Percentiles rank a stretch among this genome's conserved stretches.
phyloP scores from a whole-genome alignment of 371 early-diverging fungal genomes.

The Mucor saturninus region DNA sequence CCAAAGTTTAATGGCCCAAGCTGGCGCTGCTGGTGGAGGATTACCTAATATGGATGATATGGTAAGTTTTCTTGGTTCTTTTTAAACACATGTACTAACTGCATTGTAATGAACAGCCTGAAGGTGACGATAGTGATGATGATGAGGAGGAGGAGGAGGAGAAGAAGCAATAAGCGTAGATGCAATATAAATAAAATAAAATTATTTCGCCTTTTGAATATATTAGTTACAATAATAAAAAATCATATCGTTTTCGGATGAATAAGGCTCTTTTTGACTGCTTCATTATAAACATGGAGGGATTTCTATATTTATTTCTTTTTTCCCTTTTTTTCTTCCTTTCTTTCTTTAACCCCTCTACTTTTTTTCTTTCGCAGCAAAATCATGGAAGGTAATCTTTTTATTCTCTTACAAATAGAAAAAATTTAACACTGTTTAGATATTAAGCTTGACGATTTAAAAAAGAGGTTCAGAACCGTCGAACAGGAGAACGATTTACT shows the following conservation, averaged over 20 bases:
- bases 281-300: conserved; percentile 4
- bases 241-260: conserved; percentile 3
- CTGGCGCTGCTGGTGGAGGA: conserved; percentile 44
- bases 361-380: neutral
- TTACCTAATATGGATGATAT: conserved; percentile 59
- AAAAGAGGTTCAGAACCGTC: conserved; percentile 61
- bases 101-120: conserved; percentile 24
- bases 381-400: conserved; percentile 14
- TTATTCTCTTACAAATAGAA: neutral
- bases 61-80: conserved; percentile 20
- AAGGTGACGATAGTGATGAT: conserved; percentile 45
- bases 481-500: conserved; percentile 61
- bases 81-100: conserved; percentile 11
- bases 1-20: conserved; percentile 46
- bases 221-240: neutral
- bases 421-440: neutral
- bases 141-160: conserved; percentile 35
- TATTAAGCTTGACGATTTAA: conserved; percentile 62
- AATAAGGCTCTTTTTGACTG: conserved; percentile 20
- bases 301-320: conserved; percentile 7
- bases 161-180: conserved; percentile 16
- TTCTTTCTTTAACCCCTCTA: neutral
- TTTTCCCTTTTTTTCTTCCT: conserved; percentile 4
- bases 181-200: conserved; percentile 6
- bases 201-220: conserved; percentile 14